A percentile compares a stretch with the other conserved stretches of the same genome.
Conservation (phyloP, 441 rosid genomes). For the Euphorbia celastroides region DNA sequence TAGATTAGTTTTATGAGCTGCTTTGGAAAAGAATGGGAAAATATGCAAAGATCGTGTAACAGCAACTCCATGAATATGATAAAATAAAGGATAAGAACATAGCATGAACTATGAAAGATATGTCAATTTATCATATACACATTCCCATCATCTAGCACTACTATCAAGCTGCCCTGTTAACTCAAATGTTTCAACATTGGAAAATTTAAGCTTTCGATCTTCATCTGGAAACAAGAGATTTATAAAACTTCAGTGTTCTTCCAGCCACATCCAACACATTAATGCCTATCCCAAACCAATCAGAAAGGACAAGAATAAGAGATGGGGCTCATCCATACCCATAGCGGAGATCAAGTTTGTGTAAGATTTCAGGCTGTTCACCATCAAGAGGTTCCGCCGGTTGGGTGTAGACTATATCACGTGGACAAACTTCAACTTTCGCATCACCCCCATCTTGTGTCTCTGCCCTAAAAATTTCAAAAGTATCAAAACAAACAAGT, state of each 20-base stretch:
- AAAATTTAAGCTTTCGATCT: not conserved
- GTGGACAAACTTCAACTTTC: slow-evolving; percentile 88
- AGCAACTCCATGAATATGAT: not conserved
- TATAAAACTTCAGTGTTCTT: slow-evolving; percentile 2
- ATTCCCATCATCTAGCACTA: not conserved
- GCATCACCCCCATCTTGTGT: slow-evolving; percentile 99
- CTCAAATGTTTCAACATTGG: not conserved
- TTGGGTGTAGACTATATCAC: slow-evolving; percentile 80
- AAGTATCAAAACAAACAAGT: slow-evolving; percentile 17
- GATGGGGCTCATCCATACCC: slow-evolving; percentile 46
- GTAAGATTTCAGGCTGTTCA: slow-evolving; percentile 70
- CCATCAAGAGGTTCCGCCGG: slow-evolving; percentile 67
- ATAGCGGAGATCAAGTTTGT: slow-evolving; percentile 92
- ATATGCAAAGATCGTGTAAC: not conserved
- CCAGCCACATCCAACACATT: not conserved
- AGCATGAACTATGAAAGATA: not conserved
- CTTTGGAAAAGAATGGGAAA: slow-evolving; percentile 6
- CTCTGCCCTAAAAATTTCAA: slow-evolving; percentile 68
- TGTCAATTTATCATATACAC: not conserved
- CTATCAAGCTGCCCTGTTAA: not conserved
- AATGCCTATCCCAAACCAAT: slow-evolving; percentile 15
- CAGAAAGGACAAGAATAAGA: slow-evolving; percentile 4
- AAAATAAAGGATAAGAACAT: not conserved
- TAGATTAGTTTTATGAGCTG: slow-evolving; percentile 7
- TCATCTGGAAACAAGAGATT: not conserved